Base-by-base conservation (phyloP, 768 basidiomycete genomes). In the Nevesoporus exiguus region DNA sequence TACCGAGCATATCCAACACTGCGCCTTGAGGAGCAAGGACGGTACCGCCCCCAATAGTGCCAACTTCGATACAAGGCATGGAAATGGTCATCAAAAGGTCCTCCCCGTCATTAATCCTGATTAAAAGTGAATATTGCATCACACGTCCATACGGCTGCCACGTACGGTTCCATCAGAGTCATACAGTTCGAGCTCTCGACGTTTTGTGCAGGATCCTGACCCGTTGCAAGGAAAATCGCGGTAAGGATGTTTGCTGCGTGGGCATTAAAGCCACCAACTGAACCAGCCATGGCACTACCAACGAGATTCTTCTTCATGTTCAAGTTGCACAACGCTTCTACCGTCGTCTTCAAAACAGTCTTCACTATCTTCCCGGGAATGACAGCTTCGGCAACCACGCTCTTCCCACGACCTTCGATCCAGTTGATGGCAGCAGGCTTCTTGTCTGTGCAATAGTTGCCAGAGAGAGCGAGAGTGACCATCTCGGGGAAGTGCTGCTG, bases 401-500 rank as follows among this genome's bases (percentile, higher is more conserved):
- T 90, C 87, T 99, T 99, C 24, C 97, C 97, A 39, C 97, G 80
- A 2, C 97, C 97, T 73, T 98, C 96, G 58, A 98, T 98, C 97
- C 97, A 99, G 74, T 98, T 99, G 73, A 99, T 97, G 42, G 97
- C 97, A 10, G 97, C 92, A 0, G 97, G 91, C 76, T 99, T 99
- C 86, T 99, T 99, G 76, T 99, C 97, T 60, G 93, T 99, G 76
- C 97, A 98, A 71, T 98, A 99, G 71, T 99, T 99, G 42, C 96
- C 97, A 6, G 88, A 92, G 15, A 99, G 80, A 9, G 96, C 90
- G 31, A 97, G 80, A 39, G 93, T 84, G 51, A 84, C 71, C 95
- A 98, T 98, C 56, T 87, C 85, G 4, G 96, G 96, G 77, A 93
- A 99, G 63, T 85, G 72, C 47, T 77, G 76, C 61, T 80, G 78